phyloP scores from a whole-genome alignment of 305 asterid species.

The Withania somnifera region DNA sequence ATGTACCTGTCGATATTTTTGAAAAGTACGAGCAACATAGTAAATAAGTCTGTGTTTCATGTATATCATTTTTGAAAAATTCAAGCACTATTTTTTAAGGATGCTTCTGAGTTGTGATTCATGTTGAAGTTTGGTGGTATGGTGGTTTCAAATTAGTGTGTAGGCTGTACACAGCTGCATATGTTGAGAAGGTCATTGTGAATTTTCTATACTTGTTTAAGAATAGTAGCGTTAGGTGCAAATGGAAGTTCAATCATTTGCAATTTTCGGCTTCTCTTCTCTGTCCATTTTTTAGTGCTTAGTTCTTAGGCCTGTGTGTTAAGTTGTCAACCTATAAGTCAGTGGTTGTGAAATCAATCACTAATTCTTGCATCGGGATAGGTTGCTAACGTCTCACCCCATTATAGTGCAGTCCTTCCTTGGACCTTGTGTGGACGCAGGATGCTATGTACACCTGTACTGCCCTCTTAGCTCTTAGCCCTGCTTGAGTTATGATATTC shows the following conservation, averaged over 20 bases:
- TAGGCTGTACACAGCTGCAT: neutral
- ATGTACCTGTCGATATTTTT: neutral
- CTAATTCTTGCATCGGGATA: neutral
- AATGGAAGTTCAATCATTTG: neutral
- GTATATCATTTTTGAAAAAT: too few species aligned
- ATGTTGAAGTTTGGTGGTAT: neutral
- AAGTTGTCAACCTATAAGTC: neutral
- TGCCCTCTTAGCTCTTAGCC: too few species aligned
- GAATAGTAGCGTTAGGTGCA: neutral
- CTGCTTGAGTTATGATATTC: too few species aligned
- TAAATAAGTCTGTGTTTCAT: neutral
- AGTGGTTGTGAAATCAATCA: neutral
- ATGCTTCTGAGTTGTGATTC: neutral
- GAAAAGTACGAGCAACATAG: too few species aligned
- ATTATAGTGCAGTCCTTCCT: neutral
- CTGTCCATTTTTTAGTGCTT: neutral
- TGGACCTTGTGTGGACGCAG: neutral
- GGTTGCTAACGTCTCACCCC: neutral
- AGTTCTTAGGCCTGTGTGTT: neutral
- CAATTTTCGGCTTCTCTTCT: neutral
- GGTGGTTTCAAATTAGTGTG: neutral
- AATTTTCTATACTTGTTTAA: neutral
- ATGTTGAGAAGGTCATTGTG: neutral
- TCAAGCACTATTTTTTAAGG: too few species aligned
- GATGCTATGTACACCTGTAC: too few species aligned